phyloP scores from a whole-genome alignment of 345 rosid species.

The Pistacia vera region DNA sequence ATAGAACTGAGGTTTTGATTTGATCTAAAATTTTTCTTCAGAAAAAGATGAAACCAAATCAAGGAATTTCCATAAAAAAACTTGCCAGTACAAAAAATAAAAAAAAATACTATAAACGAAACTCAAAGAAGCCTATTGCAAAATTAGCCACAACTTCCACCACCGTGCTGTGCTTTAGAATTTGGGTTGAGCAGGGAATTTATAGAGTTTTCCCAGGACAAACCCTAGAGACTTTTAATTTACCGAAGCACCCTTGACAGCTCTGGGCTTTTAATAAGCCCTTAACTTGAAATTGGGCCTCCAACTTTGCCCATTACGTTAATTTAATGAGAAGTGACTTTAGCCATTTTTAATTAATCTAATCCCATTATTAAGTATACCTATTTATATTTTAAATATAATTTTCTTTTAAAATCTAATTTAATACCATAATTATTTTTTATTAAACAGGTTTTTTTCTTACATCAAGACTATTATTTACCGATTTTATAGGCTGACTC shows the following conservation, averaged over 20 bases:
- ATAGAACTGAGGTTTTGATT: constrained; percentile 22
- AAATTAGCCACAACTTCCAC: not conserved
- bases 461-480: too few species aligned
- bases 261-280: not conserved
- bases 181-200: not conserved
- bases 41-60: not conserved
- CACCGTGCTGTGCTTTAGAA: not conserved
- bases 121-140: too few species aligned
- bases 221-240: constrained; percentile 8
- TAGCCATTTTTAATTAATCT: too few species aligned
- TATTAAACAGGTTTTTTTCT: too few species aligned
- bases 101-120: too few species aligned
- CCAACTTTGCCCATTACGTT: not conserved
- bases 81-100: too few species aligned
- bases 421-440: too few species aligned
- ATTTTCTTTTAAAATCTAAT: not conserved
- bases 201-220: not conserved
- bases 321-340: too few species aligned
- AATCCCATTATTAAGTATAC: too few species aligned
- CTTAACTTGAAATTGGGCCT: not conserved
- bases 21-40: not conserved
- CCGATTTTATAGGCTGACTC: too few species aligned
- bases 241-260: not conserved
- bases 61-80: not conserved
- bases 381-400: not conserved